A percentile compares a stretch with the other conserved stretches of the same genome.
phyloP scores from a whole-genome alignment of 78 protist species.

The Chrysochromulina tobinii region DNA sequence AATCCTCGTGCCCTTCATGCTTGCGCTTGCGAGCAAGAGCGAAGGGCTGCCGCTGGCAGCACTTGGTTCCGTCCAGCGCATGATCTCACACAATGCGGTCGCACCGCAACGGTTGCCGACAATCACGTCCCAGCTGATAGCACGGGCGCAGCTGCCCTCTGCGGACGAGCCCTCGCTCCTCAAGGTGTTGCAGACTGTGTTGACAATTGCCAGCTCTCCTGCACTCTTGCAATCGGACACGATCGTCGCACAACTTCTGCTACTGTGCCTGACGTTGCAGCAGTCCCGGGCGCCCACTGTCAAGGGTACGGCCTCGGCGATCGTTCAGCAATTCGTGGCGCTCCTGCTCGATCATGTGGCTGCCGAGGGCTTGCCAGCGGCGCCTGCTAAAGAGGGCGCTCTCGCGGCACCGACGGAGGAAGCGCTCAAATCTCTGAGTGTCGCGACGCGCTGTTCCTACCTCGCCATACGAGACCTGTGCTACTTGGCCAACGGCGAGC shows the following conservation, averaged over 20 bases:
- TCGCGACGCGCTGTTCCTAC: slow-evolving; percentile 9
- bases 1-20: not conserved
- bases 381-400: not conserved
- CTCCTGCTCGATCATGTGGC: not conserved
- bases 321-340: slow-evolving; percentile 4
- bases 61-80: not conserved
- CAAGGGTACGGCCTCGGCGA: not conserved
- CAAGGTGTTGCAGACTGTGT: slow-evolving; percentile 18
- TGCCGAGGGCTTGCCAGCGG: not conserved
- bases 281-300: not conserved
- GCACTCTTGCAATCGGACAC: not conserved
- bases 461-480: slow-evolving; percentile 19
- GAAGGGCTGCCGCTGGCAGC: not conserved
- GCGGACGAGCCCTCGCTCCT: not conserved
- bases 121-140: slow-evolving; percentile 2
- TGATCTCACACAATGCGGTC: not conserved
- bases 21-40: not conserved
- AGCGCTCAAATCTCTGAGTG: not conserved
- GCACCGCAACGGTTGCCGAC: not conserved
- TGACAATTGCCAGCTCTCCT: not conserved
- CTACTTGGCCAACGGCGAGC: not conserved
- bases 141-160: not conserved
- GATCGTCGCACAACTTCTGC: not conserved
- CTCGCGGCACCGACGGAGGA: too few species aligned
- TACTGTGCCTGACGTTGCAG: slow-evolving; percentile 15